Evolutionary conservation across 257 asterid genomes (phyloP), one percentile per base, ranked within the genome.

Genomic region (Solanum piurae): DNA sequence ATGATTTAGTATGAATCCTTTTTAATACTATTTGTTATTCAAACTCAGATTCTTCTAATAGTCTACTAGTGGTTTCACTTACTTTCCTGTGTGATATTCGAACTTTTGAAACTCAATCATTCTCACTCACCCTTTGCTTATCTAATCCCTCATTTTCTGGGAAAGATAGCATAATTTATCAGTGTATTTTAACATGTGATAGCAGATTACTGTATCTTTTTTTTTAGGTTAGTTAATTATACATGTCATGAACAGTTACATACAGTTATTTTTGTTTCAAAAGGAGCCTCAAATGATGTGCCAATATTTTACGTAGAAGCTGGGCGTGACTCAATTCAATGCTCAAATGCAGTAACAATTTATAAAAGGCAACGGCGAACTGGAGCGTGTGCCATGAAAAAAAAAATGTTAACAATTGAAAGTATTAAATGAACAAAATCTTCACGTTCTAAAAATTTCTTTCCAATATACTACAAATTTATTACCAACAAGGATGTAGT

Each of bases 371-470:
- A n/a, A 31, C 40, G 86, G 88, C 42, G 83, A 36, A 86, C 25
- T 31, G 89, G 55, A 89, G 88, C 88, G 88, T 87, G 79, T 68
- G 68, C 18, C 38, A 42, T 87, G 73, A 37, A 79, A 52, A 52
- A 14, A 87, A 79, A 8, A 23, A 23, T 44, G 36, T 84, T 18
- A 12, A 60, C 58, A 33, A 33, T 21, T 58, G 21, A 58, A 84
- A 10, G 14, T 34, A 60, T 58, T 58, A 84, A 84, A 62, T 58
- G 37, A 36, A 34, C 6, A 23, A 12, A 60, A 62, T 36, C 77
- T 40, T 37, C 73, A 60, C 85, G 20, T 49, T 80, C 42, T 31
- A 49, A 44, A 27, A 79, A 13, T 77, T 75, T 77, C 58, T 38
- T 23, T 38, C 58, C 27, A 6, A 9, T 11, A 38, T 14, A 38